phyloP scores from a whole-genome alignment of 805 yeast genomes.

The Ogataea pignaliae region DNA sequence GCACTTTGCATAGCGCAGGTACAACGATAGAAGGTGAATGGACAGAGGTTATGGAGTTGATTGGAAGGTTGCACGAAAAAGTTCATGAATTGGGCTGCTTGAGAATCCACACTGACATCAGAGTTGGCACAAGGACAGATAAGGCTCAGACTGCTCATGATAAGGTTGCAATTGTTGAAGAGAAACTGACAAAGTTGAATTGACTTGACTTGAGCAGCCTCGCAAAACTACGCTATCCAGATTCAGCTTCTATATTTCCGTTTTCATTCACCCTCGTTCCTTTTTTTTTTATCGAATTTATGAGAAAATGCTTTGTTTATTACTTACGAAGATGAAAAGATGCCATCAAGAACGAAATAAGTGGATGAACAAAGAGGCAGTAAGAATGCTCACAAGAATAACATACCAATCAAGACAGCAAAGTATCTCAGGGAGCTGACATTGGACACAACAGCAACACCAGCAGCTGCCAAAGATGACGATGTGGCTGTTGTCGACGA shows the following conservation, averaged over 20 bases:
- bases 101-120: conserved; percentile 79
- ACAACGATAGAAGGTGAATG: conserved; percentile 88
- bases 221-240: too few relatives aligned
- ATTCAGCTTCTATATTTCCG: too few relatives aligned
- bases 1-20: conserved; percentile 85
- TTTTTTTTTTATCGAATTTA: too few relatives aligned
- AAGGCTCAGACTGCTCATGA: conserved; percentile 69
- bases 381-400: not conserved
- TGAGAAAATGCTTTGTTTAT: too few relatives aligned
- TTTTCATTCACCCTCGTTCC: too few relatives aligned
- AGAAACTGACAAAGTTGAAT: conserved; percentile 35
- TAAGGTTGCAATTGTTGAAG: conserved; percentile 61
- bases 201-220: too few relatives aligned
- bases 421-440: conserved; percentile 1
- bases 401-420: not conserved
- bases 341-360: too few relatives aligned
- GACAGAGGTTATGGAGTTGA: conserved; percentile 76
- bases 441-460: not conserved
- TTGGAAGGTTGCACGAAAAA: conserved; percentile 72
- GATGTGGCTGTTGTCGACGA: not conserved
- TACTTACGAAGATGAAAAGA: too few relatives aligned
- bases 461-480: not conserved
- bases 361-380: not conserved
- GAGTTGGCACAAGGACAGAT: conserved; percentile 83
- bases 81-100: conserved; percentile 70